Evolutionary conservation across 352 stramenopile species (phyloP).

Genomic region (Globisporangium sylvaticum): DNA sequence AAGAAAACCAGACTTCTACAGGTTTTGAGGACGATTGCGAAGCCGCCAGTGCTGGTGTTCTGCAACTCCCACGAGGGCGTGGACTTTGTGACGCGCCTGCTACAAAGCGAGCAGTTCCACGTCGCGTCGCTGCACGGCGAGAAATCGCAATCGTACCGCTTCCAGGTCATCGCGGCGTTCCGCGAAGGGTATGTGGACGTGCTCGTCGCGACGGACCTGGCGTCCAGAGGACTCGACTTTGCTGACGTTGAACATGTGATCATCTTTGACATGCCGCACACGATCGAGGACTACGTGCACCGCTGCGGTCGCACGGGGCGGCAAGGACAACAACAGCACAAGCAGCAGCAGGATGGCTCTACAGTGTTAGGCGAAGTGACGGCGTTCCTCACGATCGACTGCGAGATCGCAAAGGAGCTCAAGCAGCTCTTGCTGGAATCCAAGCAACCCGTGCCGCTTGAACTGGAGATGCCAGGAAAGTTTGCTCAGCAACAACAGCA

Average conservation of each 20-base stretch:
- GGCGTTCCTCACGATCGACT: slow-evolving; percentile 56
- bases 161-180: slow-evolving; percentile 43
- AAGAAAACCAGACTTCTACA: slow-evolving; percentile 41
- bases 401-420: slow-evolving; percentile 46
- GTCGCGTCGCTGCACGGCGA: slow-evolving; percentile 94
- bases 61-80: slow-evolving; percentile 95
- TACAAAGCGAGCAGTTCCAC: slow-evolving; percentile 93
- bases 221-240: slow-evolving; percentile 87
- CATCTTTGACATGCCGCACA: slow-evolving; percentile 88
- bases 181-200: slow-evolving; percentile 61
- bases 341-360: not conserved
- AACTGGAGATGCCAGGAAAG: slow-evolving; percentile 38
- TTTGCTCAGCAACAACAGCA: slow-evolving; percentile 20
- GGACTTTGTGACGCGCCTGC: slow-evolving; percentile 88
- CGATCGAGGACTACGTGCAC: slow-evolving; percentile 91
- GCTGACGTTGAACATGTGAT: slow-evolving; percentile 81
- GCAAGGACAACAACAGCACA: not conserved
- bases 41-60: slow-evolving; percentile 95
- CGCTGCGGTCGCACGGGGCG: slow-evolving; percentile 76
- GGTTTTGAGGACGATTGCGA: slow-evolving; percentile 65
- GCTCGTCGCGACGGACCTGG: slow-evolving; percentile 90
- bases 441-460: slow-evolving; percentile 38
- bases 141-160: slow-evolving; percentile 67
- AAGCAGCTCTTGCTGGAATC: slow-evolving; percentile 41
- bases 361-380: slow-evolving; percentile 25